Conservation (phyloP, 2,329 filamentous ascomycete genomes). For the Whalleya microplaca region DNA sequence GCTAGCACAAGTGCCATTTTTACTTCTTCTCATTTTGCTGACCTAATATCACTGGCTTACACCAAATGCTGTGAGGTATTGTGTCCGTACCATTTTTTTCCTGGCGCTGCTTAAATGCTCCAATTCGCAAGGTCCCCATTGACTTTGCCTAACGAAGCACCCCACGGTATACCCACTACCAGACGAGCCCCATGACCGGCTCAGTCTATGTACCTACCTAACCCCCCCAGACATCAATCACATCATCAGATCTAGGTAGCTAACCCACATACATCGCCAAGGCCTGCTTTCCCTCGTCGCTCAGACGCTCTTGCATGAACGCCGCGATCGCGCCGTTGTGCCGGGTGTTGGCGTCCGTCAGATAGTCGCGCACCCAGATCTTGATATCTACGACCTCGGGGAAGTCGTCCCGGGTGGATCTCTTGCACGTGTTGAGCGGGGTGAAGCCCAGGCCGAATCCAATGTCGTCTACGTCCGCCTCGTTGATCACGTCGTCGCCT, state of each 20-base stretch:
- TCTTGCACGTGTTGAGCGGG: slow-evolving; percentile 86
- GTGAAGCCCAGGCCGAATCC: slow-evolving; percentile 96
- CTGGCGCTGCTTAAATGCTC: neutral
- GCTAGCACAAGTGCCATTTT: neutral
- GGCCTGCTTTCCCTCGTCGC: slow-evolving; percentile 60
- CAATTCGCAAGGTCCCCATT: neutral
- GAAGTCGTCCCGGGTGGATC: slow-evolving; percentile 76
- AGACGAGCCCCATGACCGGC: neutral
- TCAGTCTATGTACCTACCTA: slow-evolving; percentile 8
- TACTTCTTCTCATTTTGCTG: neutral
- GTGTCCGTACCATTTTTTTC: neutral
- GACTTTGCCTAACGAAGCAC: neutral
- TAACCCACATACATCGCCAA: slow-evolving; percentile 54
- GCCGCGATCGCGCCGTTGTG: slow-evolving; percentile 71
- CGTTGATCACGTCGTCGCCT: slow-evolving; percentile 77
- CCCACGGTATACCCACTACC: too few relatives aligned
- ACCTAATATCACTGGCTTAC: neutral
- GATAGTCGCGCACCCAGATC: slow-evolving; percentile 81
- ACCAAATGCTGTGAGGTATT: neutral
- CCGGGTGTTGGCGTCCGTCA: slow-evolving; percentile 76
- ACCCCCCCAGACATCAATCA: neutral
- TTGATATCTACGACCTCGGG: slow-evolving; percentile 80
- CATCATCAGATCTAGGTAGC: too few relatives aligned
- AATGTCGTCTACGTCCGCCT: slow-evolving; percentile 92
- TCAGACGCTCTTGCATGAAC: slow-evolving; percentile 74